Percentiles rank a stretch among this genome's conserved stretches.
These are phyloP conservation scores for Miscanthus lutarioriparius DNA, from an alignment of 176 grass and related monocot genomes.

Conservation along the genomic window DNA sequence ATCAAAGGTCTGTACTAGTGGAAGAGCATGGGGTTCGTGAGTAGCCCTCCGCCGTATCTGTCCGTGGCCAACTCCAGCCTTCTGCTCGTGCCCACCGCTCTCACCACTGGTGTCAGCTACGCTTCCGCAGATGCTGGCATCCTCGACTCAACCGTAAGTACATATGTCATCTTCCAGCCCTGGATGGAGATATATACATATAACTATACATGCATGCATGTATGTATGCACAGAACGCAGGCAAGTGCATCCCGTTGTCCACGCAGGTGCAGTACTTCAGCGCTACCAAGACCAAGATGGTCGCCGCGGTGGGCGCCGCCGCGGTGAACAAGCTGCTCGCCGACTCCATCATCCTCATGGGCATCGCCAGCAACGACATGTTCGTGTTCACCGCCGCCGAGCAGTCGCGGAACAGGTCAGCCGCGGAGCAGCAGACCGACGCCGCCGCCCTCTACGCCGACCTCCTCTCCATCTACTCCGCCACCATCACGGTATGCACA, in stretches of 20 bases:
- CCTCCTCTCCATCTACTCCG: background rate
- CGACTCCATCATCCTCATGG: conserved; percentile 35
- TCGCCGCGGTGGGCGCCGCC: background rate
- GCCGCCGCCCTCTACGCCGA: background rate
- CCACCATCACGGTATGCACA: background rate
- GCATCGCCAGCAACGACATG: conserved; percentile 38
- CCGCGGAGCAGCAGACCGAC: background rate
- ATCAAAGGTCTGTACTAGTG: too few species aligned
- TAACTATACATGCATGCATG: background rate
- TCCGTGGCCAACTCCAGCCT: background rate
- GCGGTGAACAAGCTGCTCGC: background rate
- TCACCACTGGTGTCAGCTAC: background rate
- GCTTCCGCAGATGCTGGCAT: conserved; percentile 4
- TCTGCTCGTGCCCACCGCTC: background rate
- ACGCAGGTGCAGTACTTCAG: conserved; percentile 32
- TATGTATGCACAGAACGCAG: background rate
- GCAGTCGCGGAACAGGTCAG: background rate
- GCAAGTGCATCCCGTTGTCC: conserved; percentile 28
- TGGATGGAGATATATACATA: too few species aligned
- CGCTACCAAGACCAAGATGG: conserved; percentile 23
- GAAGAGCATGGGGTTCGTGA: too few species aligned
- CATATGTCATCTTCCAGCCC: too few species aligned
- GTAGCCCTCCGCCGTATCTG: conserved; percentile 7
- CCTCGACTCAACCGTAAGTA: background rate
- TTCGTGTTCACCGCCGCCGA: conserved; percentile 13